These are phyloP conservation scores for Fusarium compactum DNA, from an alignment of 2,329 filamentous ascomycete genomes.

Conservation along the genomic window DNA sequence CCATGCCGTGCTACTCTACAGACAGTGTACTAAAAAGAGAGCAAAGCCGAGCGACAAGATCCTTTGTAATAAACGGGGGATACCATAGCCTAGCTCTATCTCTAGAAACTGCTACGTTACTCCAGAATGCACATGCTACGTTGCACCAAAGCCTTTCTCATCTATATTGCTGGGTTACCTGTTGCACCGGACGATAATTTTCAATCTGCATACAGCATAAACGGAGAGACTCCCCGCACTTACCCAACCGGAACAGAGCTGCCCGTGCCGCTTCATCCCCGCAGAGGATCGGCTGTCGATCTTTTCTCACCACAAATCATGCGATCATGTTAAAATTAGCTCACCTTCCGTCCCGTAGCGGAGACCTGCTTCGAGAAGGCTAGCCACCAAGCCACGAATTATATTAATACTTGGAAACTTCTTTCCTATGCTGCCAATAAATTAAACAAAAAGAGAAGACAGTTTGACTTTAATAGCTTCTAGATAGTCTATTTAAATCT, in stretches of 20 bases:
- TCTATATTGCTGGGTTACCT: background rate
- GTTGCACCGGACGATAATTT: background rate
- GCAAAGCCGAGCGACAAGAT: background rate
- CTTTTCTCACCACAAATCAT: background rate
- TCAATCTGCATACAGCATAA: background rate
- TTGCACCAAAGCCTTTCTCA: background rate
- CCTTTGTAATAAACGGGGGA: background rate
- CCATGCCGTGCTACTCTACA: no score
- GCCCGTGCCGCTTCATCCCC: background rate
- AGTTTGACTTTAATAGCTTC: no score
- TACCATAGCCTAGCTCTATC: accelerated
- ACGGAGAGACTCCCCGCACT: background rate
- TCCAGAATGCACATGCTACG: background rate
- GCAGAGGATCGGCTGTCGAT: background rate
- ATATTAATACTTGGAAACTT: no score
- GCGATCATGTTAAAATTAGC: background rate
- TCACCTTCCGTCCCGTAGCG: background rate
- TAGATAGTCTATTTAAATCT: background rate
- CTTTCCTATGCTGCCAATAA: no score
- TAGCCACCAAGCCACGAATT: no score
- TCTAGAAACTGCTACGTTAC: background rate
- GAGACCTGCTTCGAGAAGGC: background rate
- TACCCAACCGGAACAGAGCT: background rate
- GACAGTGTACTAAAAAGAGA: background rate
- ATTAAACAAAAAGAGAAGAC: no score